A percentile compares a stretch with the other conserved stretches of the same genome.
Conservation (phyloP, 441 rosid genomes). For the Populus hybrid region DNA sequence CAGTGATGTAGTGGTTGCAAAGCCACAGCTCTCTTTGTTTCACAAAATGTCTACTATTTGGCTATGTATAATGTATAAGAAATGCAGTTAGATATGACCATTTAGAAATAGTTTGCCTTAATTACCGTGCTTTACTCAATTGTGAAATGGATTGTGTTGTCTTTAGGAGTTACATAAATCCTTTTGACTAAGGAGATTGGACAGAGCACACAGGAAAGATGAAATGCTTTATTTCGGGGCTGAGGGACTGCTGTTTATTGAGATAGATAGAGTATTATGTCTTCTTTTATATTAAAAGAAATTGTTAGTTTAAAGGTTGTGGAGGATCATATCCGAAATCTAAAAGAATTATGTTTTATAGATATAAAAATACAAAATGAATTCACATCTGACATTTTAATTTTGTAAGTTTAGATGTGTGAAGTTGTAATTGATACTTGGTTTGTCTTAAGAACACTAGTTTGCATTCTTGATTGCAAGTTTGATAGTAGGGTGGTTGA, state of each 20-base stretch:
- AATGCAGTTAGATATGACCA: neutral
- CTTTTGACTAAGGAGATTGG: neutral
- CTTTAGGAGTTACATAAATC: neutral
- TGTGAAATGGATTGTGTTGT: neutral
- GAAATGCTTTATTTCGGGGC: neutral
- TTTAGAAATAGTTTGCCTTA: neutral
- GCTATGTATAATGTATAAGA: neutral
- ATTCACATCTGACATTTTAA: neutral
- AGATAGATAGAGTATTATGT: neutral
- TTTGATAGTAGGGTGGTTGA: neutral
- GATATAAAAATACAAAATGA: neutral
- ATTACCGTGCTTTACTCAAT: neutral
- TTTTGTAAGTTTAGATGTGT: neutral
- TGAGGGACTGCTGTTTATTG: neutral
- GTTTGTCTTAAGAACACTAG: neutral
- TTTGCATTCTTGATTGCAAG: neutral
- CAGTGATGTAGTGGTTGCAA: neutral
- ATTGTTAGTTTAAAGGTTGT: neutral
- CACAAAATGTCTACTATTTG: neutral
- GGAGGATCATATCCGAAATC: neutral
- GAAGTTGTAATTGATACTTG: neutral
- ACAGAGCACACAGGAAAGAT: neutral
- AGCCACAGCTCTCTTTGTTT: neutral
- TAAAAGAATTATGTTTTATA: conserved; percentile 4
- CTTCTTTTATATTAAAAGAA: neutral